Conservation (phyloP, 2,329 filamentous ascomycete species). For the Pyricularia grisea region DNA sequence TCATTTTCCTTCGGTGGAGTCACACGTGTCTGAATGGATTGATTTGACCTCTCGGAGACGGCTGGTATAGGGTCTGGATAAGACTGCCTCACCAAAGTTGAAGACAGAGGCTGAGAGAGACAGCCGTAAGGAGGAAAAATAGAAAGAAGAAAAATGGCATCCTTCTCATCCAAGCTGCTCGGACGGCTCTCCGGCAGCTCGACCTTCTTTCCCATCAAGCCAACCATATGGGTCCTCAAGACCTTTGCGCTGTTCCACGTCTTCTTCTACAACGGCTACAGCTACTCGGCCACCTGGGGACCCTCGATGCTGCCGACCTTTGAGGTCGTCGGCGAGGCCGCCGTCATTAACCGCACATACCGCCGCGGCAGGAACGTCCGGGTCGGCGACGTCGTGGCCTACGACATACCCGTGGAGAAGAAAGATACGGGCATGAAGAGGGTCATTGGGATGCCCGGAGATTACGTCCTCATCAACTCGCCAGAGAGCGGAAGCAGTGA, state of each 20-base stretch:
- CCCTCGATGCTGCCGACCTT: slow-evolving; percentile 90
- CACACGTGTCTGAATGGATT: too few relatives aligned
- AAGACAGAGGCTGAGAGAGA: neutral
- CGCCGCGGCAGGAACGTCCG: slow-evolving; percentile 53
- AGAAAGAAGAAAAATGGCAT: neutral
- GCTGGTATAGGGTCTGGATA: too few relatives aligned
- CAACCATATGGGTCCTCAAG: neutral
- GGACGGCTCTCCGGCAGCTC: neutral
- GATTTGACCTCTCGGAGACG: too few relatives aligned
- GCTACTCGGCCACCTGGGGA: slow-evolving; percentile 51
- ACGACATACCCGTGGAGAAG: slow-evolving; percentile 61
- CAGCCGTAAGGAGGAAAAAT: too few relatives aligned
- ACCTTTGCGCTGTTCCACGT: slow-evolving; percentile 36
- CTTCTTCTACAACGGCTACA: slow-evolving; percentile 51
- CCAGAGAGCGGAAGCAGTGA: slow-evolving; percentile 37
- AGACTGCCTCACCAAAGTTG: too few relatives aligned
- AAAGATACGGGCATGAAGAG: slow-evolving; percentile 64
- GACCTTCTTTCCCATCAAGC: neutral
- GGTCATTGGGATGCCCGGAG: slow-evolving; percentile 65
- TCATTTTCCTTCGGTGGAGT: too few relatives aligned
- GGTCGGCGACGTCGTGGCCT: slow-evolving; percentile 81
- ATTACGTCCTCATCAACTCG: slow-evolving; percentile 61
- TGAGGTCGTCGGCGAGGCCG: slow-evolving; percentile 53
- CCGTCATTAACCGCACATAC: slow-evolving; percentile 59
- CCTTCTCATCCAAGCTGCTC: neutral